These are phyloP conservation scores for Astrothelium macrocarpum DNA, from an alignment of 495 filamentous ascomycete genomes.

Conservation along the genomic window DNA sequence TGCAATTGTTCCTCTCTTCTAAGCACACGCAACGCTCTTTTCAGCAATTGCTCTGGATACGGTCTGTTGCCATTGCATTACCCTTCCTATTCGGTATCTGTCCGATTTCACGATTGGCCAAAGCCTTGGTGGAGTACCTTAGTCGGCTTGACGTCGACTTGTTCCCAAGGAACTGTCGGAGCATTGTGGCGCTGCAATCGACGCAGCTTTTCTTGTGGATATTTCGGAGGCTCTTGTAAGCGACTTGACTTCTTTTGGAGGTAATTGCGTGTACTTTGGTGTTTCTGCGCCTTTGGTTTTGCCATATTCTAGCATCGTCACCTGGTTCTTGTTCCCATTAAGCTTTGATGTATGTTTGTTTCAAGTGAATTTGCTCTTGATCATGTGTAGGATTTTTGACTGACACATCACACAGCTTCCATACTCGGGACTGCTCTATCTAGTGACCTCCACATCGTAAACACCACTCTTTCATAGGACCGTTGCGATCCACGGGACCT, in stretches of 20 bases:
- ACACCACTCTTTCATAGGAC: background rate
- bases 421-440: background rate
- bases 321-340: background rate
- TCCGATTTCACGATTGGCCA: background rate
- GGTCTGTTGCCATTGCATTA: background rate
- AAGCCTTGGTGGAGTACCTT: background rate
- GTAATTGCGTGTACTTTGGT: background rate
- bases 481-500: background rate
- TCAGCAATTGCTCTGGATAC: background rate
- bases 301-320: background rate
- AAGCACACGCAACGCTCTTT: background rate
- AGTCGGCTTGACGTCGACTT: background rate
- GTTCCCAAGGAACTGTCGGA: background rate
- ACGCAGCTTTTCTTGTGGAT: background rate
- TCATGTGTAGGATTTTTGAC: background rate
- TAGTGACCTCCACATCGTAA: background rate
- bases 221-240: slow-evolving; percentile 6
- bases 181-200: background rate
- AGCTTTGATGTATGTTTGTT: background rate
- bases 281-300: background rate
- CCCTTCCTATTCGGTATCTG: background rate
- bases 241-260: slow-evolving; percentile 1
- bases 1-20: background rate
- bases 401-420: background rate
- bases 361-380: background rate